phyloP scores from a whole-genome alignment of 2,329 filamentous ascomycete species.

The Xylaria arbuscula region DNA sequence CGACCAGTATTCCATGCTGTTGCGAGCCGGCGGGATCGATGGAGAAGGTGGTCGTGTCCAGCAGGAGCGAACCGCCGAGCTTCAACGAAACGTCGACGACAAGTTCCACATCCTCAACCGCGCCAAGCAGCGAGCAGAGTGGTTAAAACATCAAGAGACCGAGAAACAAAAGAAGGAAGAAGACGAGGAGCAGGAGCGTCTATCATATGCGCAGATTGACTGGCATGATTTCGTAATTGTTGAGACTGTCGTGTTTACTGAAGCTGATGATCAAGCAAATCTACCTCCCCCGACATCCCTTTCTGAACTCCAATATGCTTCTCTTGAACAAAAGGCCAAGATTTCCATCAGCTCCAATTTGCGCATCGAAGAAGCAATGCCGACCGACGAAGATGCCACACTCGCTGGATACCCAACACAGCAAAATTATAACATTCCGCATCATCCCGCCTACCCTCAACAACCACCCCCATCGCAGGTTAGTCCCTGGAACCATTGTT shows the following conservation, averaged over 20 bases:
- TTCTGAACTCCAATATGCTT: constrained; percentile 92
- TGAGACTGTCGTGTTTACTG: constrained; percentile 92
- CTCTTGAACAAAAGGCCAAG: constrained; percentile 92
- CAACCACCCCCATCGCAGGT: constrained; percentile 52
- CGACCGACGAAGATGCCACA: constrained; percentile 76
- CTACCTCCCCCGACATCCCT: constrained; percentile 90
- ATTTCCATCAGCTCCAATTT: constrained; percentile 84
- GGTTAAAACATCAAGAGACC: constrained; percentile 82
- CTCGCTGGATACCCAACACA: constrained; percentile 61
- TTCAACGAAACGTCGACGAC: constrained; percentile 80
- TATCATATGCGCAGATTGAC: constrained; percentile 85
- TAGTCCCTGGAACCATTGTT: no score
- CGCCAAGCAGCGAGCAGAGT: constrained; percentile 88
- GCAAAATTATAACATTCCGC: constrained; percentile 55
- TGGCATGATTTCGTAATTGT: constrained; percentile 98
- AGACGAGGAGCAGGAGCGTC: constrained; percentile 82
- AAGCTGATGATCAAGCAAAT: constrained; percentile 85
- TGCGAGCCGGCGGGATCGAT: constrained; percentile 75
- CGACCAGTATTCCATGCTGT: constrained; percentile 88
- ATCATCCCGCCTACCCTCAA: constrained; percentile 57
- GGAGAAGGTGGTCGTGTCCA: constrained; percentile 75
- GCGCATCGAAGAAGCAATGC: constrained; percentile 95
- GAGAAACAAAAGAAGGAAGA: constrained; percentile 92
- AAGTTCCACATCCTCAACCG: constrained; percentile 83
- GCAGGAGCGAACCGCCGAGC: constrained; percentile 75